Evolutionary conservation across 192 early-diverging fungal genomes (phyloP), one percentile per base, ranked within the genome.

Genomic region (Spizellomyces punctatus): DNA sequence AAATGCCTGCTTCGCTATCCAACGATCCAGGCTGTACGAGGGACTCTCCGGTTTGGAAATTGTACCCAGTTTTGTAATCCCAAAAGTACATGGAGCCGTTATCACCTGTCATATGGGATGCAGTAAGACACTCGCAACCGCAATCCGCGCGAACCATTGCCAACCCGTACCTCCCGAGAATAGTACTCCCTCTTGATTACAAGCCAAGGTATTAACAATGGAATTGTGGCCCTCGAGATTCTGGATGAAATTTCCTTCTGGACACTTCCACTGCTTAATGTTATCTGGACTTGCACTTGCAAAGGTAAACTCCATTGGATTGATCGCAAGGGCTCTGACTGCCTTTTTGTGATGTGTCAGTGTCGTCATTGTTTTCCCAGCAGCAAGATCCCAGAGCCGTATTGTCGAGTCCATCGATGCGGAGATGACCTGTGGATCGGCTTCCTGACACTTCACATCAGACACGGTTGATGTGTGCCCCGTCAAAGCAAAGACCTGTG

Each of bases 301-400:
- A 82, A 99, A 98, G 4, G 92, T 90, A 76, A 96, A 97, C 76
- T 96, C 94, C 36, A 84, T 93, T 8, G 96, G 96, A 74, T 97
- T 95, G 62, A 97, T 69, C 2, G 96, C 92, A 59, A 98, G 79
- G 0, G 95, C 90, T 16, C 96, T 91, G 0, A 99, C 96, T 41
- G 89, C 88, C 81, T 98, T 99, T 72, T 98, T 99, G 85, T 99
- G 98, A 78, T 99, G 95, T 14, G 98, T 99, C 59, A 99, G 85
- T 0, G 89, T 92, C 0, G 91, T 81, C 90, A 97, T 90, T 1
- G 94, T 88, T 72, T 98, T 99, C 61, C 98, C 98, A 4, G 96
- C 94, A 1, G 95, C 93, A 22, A 99, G 76, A 81, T 99, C 98
- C 98, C 98, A 99, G 46, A 98, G 86, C 69, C 89, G 82, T 41